These are phyloP conservation scores for Coleophoma eucalyptorum DNA, from an alignment of 2,329 filamentous ascomycete species.

Conservation along the genomic window DNA sequence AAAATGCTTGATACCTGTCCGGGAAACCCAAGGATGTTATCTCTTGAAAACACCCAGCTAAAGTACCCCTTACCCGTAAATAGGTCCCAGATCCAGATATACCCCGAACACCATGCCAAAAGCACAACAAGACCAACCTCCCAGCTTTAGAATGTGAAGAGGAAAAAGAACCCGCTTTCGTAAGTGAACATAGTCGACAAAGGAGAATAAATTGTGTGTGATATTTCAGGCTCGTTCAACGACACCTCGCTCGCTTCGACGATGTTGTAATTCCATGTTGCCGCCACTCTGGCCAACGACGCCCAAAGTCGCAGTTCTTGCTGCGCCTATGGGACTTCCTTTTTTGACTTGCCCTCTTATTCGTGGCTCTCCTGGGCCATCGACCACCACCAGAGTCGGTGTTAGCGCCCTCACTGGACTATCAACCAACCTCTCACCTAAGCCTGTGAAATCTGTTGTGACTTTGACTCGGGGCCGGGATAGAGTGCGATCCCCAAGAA, in stretches of 20 bases:
- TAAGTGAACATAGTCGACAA: no score
- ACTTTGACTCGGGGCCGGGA: not conserved
- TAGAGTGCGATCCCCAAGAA: not conserved
- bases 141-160: no score
- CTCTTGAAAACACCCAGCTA: no score
- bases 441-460: not conserved
- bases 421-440: slow-evolving; percentile 10
- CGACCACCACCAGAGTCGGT: slow-evolving; percentile 22
- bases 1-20: no score
- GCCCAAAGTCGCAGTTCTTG: slow-evolving; percentile 31
- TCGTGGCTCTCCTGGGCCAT: slow-evolving; percentile 5
- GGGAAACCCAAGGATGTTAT: no score
- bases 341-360: not conserved
- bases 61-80: no score
- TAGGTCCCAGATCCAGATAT: no score
- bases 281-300: slow-evolving; percentile 22
- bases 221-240: slow-evolving; percentile 33
- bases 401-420: slow-evolving; percentile 15
- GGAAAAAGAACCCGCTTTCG: no score
- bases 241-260: slow-evolving; percentile 50
- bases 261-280: slow-evolving; percentile 30
- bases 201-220: no score
- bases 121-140: no score
- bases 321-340: slow-evolving; percentile 4
- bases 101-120: no score